Evolutionary conservation across 192 early-diverging fungal genomes (phyloP), one percentile per base, ranked within the genome.

Genomic region (Globomyces pollinis-pini): DNA sequence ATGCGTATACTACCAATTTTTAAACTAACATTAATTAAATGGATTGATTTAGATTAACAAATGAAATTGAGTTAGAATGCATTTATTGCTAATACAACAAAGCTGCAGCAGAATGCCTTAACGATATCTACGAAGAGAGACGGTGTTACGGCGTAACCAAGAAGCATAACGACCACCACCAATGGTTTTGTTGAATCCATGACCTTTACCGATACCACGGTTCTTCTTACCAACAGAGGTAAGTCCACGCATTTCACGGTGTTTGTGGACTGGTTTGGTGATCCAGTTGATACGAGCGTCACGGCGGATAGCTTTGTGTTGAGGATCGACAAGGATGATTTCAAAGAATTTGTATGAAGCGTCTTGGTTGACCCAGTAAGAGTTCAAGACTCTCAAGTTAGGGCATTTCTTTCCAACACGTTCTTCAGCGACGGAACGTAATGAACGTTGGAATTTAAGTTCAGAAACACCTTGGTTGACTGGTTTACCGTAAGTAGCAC

Each of bases 221-320:
- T 85, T 91, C 89, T 96, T 94, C 87, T 90, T 91, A 67, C 91
- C 93, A 65, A 87, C 87, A 61, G 93, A 78, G 63, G 96, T 99
- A 64, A 99, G 88, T 74, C 92, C 96, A 82, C 96, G 93, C 57
- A 88, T 80, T 73, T 99, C 96, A 75, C 96, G 91, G 81, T 86
- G 94, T 88, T 99, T 99, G 88, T 96, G 93, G 60, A 92, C 91
- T 57, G 91, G 80, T 71, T 93, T 91, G 73, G 77, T 86, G 77
- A 99, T 99, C 96, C 96, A 99, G 89, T 96, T 94, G 85, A 96
- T 96, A 75, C 93, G 91, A 56, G 96, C 77, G 78, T 99, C 94
- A 73, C 91, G 90, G 64, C 96, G 91, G 83, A 99, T 97, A 63
- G 88, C 91, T 86, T 93, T 93, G 91, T 99, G 96, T 60, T 74